Percentiles rank a stretch among this genome's conserved stretches.
Evolutionary conservation across 352 stramenopile genomes (phyloP).

Genomic region (Pythium dissimile): DNA sequence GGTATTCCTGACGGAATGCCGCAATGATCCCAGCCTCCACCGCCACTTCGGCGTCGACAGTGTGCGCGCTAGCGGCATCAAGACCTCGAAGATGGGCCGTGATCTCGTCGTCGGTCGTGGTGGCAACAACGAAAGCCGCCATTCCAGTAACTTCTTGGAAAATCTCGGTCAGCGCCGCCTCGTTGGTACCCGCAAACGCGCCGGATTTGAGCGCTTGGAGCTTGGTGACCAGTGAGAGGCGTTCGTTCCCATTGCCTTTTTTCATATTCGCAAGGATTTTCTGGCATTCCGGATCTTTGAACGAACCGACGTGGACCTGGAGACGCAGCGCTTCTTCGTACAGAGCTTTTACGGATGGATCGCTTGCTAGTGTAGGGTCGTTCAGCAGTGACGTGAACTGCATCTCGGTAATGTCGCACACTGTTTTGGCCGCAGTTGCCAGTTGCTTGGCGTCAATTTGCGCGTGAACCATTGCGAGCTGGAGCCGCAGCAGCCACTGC

Average conservation of each 20-base stretch:
- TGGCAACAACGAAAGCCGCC: constrained; percentile 25
- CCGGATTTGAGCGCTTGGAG: constrained; percentile 64
- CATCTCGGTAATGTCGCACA: constrained; percentile 65
- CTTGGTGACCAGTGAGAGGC: constrained; percentile 46
- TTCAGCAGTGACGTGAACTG: constrained; percentile 43
- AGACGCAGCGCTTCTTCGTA: constrained; percentile 67
- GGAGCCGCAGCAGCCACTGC: constrained; percentile 57
- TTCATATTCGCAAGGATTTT: constrained; percentile 66
- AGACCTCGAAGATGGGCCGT: constrained; percentile 31
- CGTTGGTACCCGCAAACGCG: constrained; percentile 30
- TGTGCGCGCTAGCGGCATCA: constrained; percentile 20
- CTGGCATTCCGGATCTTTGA: constrained; percentile 77
- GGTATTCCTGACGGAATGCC: constrained; percentile 30
- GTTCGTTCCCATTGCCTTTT: constrained; percentile 38
- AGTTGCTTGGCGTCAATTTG: constrained; percentile 68
- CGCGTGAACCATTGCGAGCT: constrained; percentile 65
- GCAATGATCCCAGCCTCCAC: constrained; percentile 56
- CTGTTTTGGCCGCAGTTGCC: constrained; percentile 45
- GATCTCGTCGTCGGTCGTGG: constrained; percentile 34
- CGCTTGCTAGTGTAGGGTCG: constrained; percentile 23
- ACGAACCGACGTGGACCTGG: constrained; percentile 65
- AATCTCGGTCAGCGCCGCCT: constrained; percentile 53
- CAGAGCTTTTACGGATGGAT: constrained; percentile 30
- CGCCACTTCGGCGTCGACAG: constrained; percentile 56
- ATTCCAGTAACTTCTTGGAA: constrained; percentile 61